phyloP scores from a whole-genome alignment of 1,284 basidiomycete species.

The Tremellales sp. region DNA sequence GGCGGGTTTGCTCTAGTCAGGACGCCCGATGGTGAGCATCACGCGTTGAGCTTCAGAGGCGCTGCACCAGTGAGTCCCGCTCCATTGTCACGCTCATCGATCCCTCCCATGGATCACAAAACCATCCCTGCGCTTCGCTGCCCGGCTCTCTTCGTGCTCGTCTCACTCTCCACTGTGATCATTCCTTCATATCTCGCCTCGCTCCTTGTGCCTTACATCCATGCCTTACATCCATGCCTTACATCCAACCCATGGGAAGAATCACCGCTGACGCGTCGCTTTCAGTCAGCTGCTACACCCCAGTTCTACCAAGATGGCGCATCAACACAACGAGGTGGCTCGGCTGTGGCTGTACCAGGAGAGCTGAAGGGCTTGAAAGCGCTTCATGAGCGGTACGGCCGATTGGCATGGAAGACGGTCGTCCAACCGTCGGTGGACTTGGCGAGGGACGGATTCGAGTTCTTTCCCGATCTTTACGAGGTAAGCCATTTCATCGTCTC shows the following conservation, averaged over 20 bases:
- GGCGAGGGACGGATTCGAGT: slow-evolving; percentile 61
- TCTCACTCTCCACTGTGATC: too few relatives aligned
- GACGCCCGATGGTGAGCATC: slow-evolving; percentile 8
- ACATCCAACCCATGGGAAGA: too few relatives aligned
- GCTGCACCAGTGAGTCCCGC: slow-evolving; percentile 26
- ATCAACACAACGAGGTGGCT: slow-evolving; percentile 20
- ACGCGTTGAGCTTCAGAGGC: slow-evolving; percentile 30
- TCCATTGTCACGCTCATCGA: too few relatives aligned
- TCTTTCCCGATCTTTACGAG: slow-evolving; percentile 30
- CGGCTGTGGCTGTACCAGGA: slow-evolving; percentile 36
- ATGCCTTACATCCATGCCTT: too few relatives aligned
- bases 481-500: slow-evolving; percentile 5
- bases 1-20: slow-evolving; percentile 35
- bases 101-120: too few relatives aligned
- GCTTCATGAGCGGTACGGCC: slow-evolving; percentile 27
- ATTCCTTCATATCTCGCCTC: too few relatives aligned
- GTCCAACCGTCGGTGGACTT: slow-evolving; percentile 21
- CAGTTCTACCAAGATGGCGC: slow-evolving; percentile 17
- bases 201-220: too few relatives aligned
- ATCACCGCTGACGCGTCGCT: too few relatives aligned
- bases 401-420: slow-evolving; percentile 22
- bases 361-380: slow-evolving; percentile 26
- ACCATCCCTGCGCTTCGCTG: too few relatives aligned
- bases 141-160: too few relatives aligned
- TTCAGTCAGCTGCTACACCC: slow-evolving; percentile 15